Conservation (phyloP, 2,329 filamentous ascomycete species). For the Elsinoe ampelina region DNA sequence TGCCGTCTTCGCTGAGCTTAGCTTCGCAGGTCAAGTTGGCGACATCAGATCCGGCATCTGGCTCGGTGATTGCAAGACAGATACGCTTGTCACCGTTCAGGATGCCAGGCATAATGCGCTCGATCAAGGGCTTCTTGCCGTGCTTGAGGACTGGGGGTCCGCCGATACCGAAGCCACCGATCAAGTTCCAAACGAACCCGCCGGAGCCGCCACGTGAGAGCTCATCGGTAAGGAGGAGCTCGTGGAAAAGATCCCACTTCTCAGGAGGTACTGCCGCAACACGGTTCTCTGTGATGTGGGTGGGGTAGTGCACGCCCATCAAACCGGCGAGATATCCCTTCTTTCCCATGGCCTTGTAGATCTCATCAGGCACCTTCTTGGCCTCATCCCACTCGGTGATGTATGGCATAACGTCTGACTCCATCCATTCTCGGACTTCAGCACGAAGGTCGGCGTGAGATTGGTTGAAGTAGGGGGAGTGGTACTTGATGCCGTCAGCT, state of each 20-base stretch:
- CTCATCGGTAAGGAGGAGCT: slow-evolving; percentile 92
- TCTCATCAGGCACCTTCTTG: slow-evolving; percentile 74
- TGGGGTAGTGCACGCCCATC: slow-evolving; percentile 73
- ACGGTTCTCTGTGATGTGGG: slow-evolving; percentile 59
- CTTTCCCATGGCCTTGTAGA: slow-evolving; percentile 94
- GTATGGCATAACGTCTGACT: slow-evolving; percentile 77
- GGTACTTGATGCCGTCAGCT: slow-evolving; percentile 52
- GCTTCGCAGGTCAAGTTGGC: slow-evolving; percentile 94
- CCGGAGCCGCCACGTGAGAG: slow-evolving; percentile 80
- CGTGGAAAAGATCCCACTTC: slow-evolving; percentile 97
- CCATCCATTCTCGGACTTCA: slow-evolving; percentile 88
- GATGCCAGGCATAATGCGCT: slow-evolving; percentile 82
- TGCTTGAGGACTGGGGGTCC: slow-evolving; percentile 88
- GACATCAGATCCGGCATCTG: slow-evolving; percentile 85
- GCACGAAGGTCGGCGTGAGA: slow-evolving; percentile 81
- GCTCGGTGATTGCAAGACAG: slow-evolving; percentile 94
- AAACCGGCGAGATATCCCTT: slow-evolving; percentile 89
- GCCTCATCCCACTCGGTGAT: slow-evolving; percentile 96
- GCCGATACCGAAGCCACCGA: slow-evolving; percentile 94
- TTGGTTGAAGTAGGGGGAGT: slow-evolving; percentile 95
- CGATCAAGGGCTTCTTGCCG: slow-evolving; percentile 71
- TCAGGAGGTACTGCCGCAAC: slow-evolving; percentile 73
- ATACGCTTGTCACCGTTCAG: slow-evolving; percentile 91
- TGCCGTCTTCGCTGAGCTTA: slow-evolving; percentile 87
- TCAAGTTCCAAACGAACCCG: slow-evolving; percentile 92